These are phyloP conservation scores for Bipolaris sorokiniana DNA, from an alignment of 2,329 filamentous ascomycete genomes.

Conservation along the genomic window DNA sequence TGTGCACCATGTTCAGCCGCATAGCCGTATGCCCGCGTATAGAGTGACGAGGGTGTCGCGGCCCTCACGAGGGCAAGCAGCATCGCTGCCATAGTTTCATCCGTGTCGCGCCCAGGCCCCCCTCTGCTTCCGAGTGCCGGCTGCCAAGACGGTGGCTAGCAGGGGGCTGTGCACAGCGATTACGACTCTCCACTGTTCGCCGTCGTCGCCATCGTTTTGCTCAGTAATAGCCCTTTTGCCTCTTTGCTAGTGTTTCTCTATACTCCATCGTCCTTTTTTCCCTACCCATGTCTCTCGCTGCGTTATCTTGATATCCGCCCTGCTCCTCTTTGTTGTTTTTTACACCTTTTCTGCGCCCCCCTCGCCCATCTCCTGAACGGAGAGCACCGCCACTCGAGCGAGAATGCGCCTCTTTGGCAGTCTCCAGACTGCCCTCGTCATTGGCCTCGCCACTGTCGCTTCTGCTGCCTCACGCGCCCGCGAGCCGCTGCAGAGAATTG, in stretches of 20 bases:
- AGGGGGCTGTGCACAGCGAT: slow-evolving; percentile 31
- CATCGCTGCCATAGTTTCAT: slow-evolving; percentile 23
- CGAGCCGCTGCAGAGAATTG: slow-evolving; percentile 77
- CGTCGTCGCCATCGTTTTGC: slow-evolving; percentile 18
- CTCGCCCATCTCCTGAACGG: slow-evolving; percentile 29
- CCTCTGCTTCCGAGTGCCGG: slow-evolving; percentile 16
- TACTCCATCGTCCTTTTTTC: slow-evolving; percentile 10
- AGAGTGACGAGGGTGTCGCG: neutral
- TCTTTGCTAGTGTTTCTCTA: slow-evolving; percentile 8
- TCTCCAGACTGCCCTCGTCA: slow-evolving; percentile 25
- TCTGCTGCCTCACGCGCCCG: slow-evolving; percentile 54
- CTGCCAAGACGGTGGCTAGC: slow-evolving; percentile 23
- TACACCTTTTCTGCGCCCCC: slow-evolving; percentile 2
- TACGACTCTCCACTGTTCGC: slow-evolving; percentile 26
- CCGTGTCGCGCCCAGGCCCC: slow-evolving; percentile 29
- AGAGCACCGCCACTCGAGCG: slow-evolving; percentile 30
- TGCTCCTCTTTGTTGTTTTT: neutral
- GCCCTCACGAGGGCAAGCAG: neutral
- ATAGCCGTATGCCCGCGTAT: neutral
- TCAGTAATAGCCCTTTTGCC: slow-evolving; percentile 15
- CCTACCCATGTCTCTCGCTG: slow-evolving; percentile 44
- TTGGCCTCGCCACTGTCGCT: slow-evolving; percentile 33
- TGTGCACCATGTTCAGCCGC: too few relatives aligned
- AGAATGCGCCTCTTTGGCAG: slow-evolving; percentile 39
- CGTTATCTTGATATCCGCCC: slow-evolving; percentile 14